Conservation (phyloP, 1,284 basidiomycete species). For the Ustilago tritici region DNA sequence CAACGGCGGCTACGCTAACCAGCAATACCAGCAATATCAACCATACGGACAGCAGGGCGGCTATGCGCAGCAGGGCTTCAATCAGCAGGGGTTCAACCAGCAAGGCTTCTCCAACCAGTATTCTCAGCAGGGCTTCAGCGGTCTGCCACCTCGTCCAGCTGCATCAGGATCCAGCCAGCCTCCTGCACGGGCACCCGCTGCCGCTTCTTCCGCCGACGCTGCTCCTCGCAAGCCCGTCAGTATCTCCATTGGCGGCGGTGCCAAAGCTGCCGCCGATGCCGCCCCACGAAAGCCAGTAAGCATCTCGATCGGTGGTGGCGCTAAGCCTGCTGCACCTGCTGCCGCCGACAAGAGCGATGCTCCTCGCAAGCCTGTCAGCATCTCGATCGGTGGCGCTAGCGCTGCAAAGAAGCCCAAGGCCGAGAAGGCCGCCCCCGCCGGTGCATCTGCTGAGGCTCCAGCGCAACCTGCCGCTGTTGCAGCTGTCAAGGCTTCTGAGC, state of each 20-base stretch:
- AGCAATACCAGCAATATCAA: conserved; percentile 36
- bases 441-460: conserved; percentile 28
- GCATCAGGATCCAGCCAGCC: conserved; percentile 42
- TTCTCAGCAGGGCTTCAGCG: conserved; percentile 43
- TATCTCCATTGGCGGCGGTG: conserved; percentile 67
- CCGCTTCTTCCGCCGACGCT: conserved; percentile 24
- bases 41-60: conserved; percentile 39
- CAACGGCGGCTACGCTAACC: conserved; percentile 44
- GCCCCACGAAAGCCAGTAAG: conserved; percentile 54
- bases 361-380: conserved; percentile 50
- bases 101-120: conserved; percentile 47
- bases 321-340: conserved; percentile 34
- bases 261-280: conserved; percentile 36
- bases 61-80: conserved; percentile 42
- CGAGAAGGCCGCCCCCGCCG: conserved; percentile 25
- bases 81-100: conserved; percentile 47
- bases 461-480: conserved; percentile 47
- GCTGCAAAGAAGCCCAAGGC: conserved; percentile 44
- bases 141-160: conserved; percentile 51
- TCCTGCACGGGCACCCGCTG: conserved; percentile 27
- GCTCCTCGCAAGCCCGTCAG: conserved; percentile 64
- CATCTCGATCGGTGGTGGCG: conserved; percentile 64
- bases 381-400: conserved; percentile 61
- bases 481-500: conserved; percentile 50
- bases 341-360: conserved; percentile 37